Base-by-base conservation (phyloP, 805 yeast species). In the Citeromyces nyonsensis region DNA sequence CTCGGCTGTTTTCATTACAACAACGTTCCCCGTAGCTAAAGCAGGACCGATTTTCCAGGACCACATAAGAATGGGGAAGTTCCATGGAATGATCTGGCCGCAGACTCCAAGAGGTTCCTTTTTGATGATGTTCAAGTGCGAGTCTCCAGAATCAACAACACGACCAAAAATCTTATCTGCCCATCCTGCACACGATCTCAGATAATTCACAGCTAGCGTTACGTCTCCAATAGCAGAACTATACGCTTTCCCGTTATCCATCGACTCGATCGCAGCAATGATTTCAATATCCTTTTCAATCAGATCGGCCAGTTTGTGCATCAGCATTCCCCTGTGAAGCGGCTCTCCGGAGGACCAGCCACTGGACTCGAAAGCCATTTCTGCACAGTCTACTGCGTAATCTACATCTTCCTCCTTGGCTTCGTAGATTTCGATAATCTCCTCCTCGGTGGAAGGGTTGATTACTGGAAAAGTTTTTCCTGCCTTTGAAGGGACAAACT, bases 1-100 rank as follows among this genome's bases (percentile, higher is more conserved):
- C 63, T 84, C 94, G 35, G 96, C 94, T 28, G 94, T 69, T 64
- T 86, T 86, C 58, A 86, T 61, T 30, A 86, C 91, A 43, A 81
- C 67, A 35, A 85, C 71, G 68, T 84, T 83, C 59, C 95, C 95
- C 34, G 94, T 71, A 36, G 93, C 93, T 42, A 85, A 56, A 36
- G 93, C 94, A 30, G 96, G 95, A 37, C 86, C 95, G 39, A 86
- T 62, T 58, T 86, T 86, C 96, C 96, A 86, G 20, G 93, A 64
- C 63, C 84, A 79, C 91, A 86, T 85, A 53, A 83, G 67, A 44
- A 86, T 59, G 40, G 96, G 96, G 73, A 84, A 86, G 63, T 86
- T 86, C 96, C 96, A 86, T 44, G 96, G 95, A 43, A 86, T 85
- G 50, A 86, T 81, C 57, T 83, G 94, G 37, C 94, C 96, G 54